phyloP scores from a whole-genome alignment of 2,329 filamentous ascomycete species.

The Alternaria sp. region DNA sequence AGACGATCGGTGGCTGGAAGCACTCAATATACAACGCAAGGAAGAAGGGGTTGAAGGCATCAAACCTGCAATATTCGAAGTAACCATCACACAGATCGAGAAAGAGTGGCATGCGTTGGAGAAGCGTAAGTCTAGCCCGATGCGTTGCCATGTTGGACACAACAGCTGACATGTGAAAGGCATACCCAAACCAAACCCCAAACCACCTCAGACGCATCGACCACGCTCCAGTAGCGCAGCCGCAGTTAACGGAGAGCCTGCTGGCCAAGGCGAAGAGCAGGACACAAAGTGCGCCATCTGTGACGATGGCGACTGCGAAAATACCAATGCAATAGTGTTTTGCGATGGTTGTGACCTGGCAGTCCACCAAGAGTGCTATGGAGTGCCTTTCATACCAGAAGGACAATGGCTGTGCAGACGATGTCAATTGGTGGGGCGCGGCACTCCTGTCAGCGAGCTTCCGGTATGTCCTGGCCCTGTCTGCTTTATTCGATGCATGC shows the following conservation, averaged over 20 bases:
- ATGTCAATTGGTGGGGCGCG: slow-evolving; percentile 92
- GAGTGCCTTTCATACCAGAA: slow-evolving; percentile 97
- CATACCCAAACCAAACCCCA: slow-evolving; percentile 96
- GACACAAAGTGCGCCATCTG: slow-evolving; percentile 98
- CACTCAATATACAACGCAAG: slow-evolving; percentile 80
- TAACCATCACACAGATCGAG: slow-evolving; percentile 98
- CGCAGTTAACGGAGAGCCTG: slow-evolving; percentile 92
- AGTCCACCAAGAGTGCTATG: slow-evolving; percentile 98
- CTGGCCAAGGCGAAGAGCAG: slow-evolving; percentile 84
- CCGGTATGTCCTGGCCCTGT: slow-evolving; percentile 34
- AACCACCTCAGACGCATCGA: slow-evolving; percentile 92
- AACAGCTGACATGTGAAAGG: slow-evolving; percentile 37
- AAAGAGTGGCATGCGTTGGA: slow-evolving; percentile 98
- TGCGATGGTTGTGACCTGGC: slow-evolving; percentile 98
- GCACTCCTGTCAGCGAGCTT: slow-evolving; percentile 74
- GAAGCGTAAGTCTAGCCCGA: slow-evolving; percentile 65
- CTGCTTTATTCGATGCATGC: slow-evolving; percentile 13
- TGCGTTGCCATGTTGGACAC: background rate
- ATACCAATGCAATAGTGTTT: slow-evolving; percentile 98
- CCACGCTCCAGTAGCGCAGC: slow-evolving; percentile 93
- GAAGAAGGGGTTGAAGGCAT: slow-evolving; percentile 80
- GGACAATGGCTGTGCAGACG: slow-evolving; percentile 98
- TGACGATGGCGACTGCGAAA: slow-evolving; percentile 99
- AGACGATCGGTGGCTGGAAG: slow-evolving; percentile 93
- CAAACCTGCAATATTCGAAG: slow-evolving; percentile 93